These are phyloP conservation scores for Colletotrichum sp. DNA, from an alignment of 2,329 filamentous ascomycete species.

Conservation along the genomic window DNA sequence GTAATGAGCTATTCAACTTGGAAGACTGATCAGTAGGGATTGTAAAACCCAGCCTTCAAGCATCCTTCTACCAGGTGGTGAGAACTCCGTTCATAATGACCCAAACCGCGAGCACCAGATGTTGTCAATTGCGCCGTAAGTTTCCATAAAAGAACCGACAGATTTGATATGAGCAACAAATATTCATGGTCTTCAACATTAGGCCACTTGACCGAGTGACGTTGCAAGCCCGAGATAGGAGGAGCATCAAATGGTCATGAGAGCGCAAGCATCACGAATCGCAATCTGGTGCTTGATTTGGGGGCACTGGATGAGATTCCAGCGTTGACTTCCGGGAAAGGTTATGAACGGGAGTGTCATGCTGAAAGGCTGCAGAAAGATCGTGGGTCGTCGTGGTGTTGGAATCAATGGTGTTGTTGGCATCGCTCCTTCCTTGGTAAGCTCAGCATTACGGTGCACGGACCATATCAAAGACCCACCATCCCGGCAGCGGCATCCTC, in stretches of 20 bases:
- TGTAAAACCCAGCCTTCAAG: too few relatives aligned
- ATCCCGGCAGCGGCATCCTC: slow-evolving; percentile 35
- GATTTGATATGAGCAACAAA: not conserved
- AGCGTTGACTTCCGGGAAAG: not conserved
- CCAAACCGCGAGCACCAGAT: not conserved
- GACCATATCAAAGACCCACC: not conserved
- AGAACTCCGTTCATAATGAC: too few relatives aligned
- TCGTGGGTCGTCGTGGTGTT: not conserved
- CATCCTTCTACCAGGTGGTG: too few relatives aligned
- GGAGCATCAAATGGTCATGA: not conserved
- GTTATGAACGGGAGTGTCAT: not conserved
- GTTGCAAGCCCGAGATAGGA: not conserved
- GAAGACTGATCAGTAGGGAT: too few relatives aligned
- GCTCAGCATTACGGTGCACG: not conserved
- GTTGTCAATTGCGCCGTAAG: not conserved
- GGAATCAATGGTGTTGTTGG: not conserved
- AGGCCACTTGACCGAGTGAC: not conserved
- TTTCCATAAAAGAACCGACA: too few relatives aligned
- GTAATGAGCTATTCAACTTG: too few relatives aligned
- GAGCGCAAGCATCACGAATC: not conserved
- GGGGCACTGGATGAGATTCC: not conserved
- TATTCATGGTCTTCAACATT: not conserved
- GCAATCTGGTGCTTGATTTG: not conserved
- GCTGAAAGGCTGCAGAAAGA: not conserved
- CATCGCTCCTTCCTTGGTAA: not conserved